These are phyloP conservation scores for Phellinidium pouzarii DNA, from an alignment of 1,284 basidiomycete species.

Conservation along the genomic window DNA sequence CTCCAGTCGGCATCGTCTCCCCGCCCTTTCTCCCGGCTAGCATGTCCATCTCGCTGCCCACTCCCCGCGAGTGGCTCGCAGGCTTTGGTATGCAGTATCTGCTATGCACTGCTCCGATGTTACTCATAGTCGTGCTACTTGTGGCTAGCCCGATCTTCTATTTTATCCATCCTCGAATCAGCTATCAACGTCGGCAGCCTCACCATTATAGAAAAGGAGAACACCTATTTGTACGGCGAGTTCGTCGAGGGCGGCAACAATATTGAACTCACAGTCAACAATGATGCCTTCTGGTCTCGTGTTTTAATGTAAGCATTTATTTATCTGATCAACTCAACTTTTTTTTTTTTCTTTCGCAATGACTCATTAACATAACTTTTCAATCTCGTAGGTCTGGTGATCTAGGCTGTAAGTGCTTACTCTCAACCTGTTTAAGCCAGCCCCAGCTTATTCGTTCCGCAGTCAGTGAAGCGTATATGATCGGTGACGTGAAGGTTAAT, in stretches of 20 bases:
- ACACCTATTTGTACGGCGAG: constrained; percentile 50
- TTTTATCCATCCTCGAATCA: constrained; percentile 50
- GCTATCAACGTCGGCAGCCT: constrained; percentile 56
- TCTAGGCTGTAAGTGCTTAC: constrained; percentile 56
- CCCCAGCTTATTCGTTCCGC: constrained; percentile 20
- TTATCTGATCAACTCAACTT: constrained; percentile 10
- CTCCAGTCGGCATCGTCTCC: constrained; percentile 16
- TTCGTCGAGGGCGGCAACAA: constrained; percentile 45
- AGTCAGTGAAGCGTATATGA: constrained; percentile 89
- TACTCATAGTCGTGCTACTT: not conserved
- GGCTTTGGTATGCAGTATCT: constrained; percentile 10
- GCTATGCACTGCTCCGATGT: not conserved
- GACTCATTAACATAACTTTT: not conserved
- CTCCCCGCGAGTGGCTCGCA: constrained; percentile 12
- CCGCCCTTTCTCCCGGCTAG: constrained; percentile 13
- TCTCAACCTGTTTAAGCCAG: constrained; percentile 16
- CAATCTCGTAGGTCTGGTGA: constrained; percentile 47
- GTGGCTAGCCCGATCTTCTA: constrained; percentile 51
- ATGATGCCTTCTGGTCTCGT: constrained; percentile 77
- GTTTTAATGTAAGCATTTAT: constrained; percentile 49
- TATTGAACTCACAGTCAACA: constrained; percentile 59
- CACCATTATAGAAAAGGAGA: constrained; percentile 55
- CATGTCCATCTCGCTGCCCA: constrained; percentile 16
- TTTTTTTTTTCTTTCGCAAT: constrained; percentile 1
- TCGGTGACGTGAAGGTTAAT: constrained; percentile 70